Base-by-base conservation (phyloP, 2,329 filamentous ascomycete species). In the Venturia aucupariae region DNA sequence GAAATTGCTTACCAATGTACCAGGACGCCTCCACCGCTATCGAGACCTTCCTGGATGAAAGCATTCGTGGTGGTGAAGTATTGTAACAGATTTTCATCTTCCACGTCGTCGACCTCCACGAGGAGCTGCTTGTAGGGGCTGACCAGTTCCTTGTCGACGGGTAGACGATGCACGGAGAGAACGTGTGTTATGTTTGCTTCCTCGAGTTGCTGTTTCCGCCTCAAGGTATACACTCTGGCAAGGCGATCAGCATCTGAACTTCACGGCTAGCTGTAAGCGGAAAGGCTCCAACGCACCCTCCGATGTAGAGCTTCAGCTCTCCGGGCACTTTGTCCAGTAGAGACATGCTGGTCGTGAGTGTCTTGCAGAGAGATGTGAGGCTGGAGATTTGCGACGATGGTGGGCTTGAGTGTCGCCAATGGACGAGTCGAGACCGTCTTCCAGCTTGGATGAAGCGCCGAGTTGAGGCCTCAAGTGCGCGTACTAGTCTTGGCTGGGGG, bases 41-140 rank as follows among this genome's bases (percentile, higher is more conserved):
- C 79, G 62, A 97, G 79, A 1, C 86, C 93, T 51, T 86, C 79
- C 70, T 93, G 85, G 69, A 97, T 96, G 76, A 96, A 99, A 60
- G 81, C 82, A 70, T 94, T 90, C 65, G 89, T 89, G 62, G 80
- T 80, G 7, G 92, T 85, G 67, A 97, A 88, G 75, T 95, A 86
- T 67, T 89, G 84, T 22, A 97, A 78, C 62, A 97, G 77, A 75
- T 99, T 90, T 69, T 92, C 88, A 71, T 97, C 91, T 24, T 93
- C 90, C 62, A 92, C 85, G 78, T 99, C 94, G 75, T 97, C 90
- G 54, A 97, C 86, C 68, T 95, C 88, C 68, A 97, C 88, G 66
- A 86, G 82, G 69, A 90, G 81, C 74, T 95, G 91, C 68, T 86
- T 78, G 73, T 86, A 91, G 51, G 82, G 79, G 67, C 83, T 80